These are phyloP conservation scores for Eucalyptus melliodora DNA, from an alignment of 345 rosid genomes.

Conservation along the genomic window DNA sequence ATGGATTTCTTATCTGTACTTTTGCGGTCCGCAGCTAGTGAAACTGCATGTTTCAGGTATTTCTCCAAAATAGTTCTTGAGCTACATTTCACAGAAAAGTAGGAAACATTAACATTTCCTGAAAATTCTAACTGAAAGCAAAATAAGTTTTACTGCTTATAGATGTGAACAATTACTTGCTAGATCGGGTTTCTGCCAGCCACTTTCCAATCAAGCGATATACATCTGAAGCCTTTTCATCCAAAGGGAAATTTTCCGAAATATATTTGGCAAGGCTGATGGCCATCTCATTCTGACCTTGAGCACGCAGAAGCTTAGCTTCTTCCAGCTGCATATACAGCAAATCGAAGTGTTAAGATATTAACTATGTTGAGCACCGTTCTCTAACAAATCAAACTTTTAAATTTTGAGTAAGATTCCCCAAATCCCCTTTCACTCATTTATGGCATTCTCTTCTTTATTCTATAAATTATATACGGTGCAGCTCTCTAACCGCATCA, in stretches of 20 bases:
- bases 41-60: slow-evolving; percentile 87
- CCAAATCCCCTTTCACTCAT: not conserved
- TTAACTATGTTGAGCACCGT: not conserved
- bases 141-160: not conserved
- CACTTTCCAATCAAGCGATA: slow-evolving; percentile 89
- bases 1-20: slow-evolving; percentile 42
- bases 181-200: slow-evolving; percentile 96
- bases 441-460: not conserved
- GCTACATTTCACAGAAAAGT: slow-evolving; percentile 29
- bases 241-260: slow-evolving; percentile 43
- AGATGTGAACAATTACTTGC: slow-evolving; percentile 45
- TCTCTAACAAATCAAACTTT: not conserved
- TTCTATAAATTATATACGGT: not conserved
- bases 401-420: not conserved
- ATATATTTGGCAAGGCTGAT: slow-evolving; percentile 81
- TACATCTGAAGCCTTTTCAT: slow-evolving; percentile 64
- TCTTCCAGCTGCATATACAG: slow-evolving; percentile 70
- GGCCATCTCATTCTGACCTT: slow-evolving; percentile 91
- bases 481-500: not conserved
- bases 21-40: slow-evolving; percentile 48
- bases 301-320: slow-evolving; percentile 87
- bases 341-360: not conserved
- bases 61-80: slow-evolving; percentile 90
- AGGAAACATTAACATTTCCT: not conserved
- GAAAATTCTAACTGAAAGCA: not conserved